Evolutionary conservation across 352 stramenopile genomes (phyloP).

Genomic region (Globisporangium iwayamae): DNA sequence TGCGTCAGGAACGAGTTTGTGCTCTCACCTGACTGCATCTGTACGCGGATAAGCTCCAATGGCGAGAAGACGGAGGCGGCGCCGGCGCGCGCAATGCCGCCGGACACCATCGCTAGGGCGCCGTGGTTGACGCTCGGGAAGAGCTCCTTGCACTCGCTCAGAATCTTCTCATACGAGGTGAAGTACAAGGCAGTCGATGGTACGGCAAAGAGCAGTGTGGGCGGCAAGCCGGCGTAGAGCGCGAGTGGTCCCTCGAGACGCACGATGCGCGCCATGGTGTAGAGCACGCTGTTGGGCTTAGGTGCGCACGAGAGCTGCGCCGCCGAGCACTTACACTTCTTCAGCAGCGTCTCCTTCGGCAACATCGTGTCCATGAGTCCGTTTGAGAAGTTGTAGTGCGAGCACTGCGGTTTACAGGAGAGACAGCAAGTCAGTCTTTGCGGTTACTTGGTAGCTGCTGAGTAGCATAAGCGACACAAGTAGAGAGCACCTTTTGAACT

Average conservation of each 20-base stretch:
- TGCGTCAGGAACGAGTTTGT: slow-evolving; percentile 50
- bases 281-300: slow-evolving; percentile 48
- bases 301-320: slow-evolving; percentile 38
- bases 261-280: slow-evolving; percentile 65
- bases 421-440: not conserved
- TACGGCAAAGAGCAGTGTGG: slow-evolving; percentile 90
- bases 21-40: slow-evolving; percentile 74
- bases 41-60: slow-evolving; percentile 84
- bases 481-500: slow-evolving; percentile 36
- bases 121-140: slow-evolving; percentile 42
- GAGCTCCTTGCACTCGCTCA: slow-evolving; percentile 27
- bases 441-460: not conserved
- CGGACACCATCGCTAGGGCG: slow-evolving; percentile 44
- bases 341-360: slow-evolving; percentile 52
- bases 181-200: slow-evolving; percentile 95
- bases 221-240: slow-evolving; percentile 78
- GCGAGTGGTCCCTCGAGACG: slow-evolving; percentile 54
- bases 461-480: too few relatives aligned
- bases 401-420: slow-evolving; percentile 26
- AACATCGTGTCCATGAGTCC: slow-evolving; percentile 82
- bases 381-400: slow-evolving; percentile 79
- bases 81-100: slow-evolving; percentile 42
- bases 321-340: slow-evolving; percentile 44
- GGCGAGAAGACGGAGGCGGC: slow-evolving; percentile 76
- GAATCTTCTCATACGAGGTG: slow-evolving; percentile 87